Evolutionary conservation across 176 grass and related monocot species (phyloP).

Genomic region (Eragrostis curvula): DNA sequence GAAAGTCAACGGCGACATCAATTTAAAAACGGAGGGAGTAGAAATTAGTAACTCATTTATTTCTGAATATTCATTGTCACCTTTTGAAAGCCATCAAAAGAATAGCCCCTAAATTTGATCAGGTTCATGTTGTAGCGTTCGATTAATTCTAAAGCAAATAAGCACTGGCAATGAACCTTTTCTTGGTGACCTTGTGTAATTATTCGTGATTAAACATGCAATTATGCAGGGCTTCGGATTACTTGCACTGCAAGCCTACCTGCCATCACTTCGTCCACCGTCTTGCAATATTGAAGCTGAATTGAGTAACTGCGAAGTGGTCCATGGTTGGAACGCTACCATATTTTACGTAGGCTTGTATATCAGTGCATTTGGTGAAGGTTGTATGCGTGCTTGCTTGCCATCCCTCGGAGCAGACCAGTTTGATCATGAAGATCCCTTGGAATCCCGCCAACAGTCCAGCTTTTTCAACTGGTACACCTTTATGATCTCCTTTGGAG

Average conservation of each 20-base stretch:
- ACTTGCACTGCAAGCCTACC: constrained; percentile 60
- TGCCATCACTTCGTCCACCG: constrained; percentile 55
- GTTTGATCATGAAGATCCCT: constrained; percentile 57
- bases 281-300: constrained; percentile 42
- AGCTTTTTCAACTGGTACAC: constrained; percentile 72
- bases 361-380: constrained; percentile 51
- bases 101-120: not conserved
- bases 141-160: not conserved
- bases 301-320: constrained; percentile 35
- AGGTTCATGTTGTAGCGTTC: not conserved
- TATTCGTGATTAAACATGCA: constrained; percentile 2
- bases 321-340: constrained; percentile 51
- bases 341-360: constrained; percentile 50
- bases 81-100: constrained; percentile 1
- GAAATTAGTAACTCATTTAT: too few relatives aligned
- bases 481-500: constrained; percentile 57
- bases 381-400: constrained; percentile 49
- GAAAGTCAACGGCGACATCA: too few relatives aligned
- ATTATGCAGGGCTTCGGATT: constrained; percentile 57
- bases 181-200: not conserved
- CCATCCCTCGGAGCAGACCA: constrained; percentile 72
- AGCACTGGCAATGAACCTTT: not conserved
- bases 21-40: too few relatives aligned
- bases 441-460: constrained; percentile 35
- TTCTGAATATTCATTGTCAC: too few relatives aligned